Percentiles rank a stretch among this genome's conserved stretches.
Evolutionary conservation across 371 early-diverging fungal genomes (phyloP).

Genomic region (Apophysomyces elegans): DNA sequence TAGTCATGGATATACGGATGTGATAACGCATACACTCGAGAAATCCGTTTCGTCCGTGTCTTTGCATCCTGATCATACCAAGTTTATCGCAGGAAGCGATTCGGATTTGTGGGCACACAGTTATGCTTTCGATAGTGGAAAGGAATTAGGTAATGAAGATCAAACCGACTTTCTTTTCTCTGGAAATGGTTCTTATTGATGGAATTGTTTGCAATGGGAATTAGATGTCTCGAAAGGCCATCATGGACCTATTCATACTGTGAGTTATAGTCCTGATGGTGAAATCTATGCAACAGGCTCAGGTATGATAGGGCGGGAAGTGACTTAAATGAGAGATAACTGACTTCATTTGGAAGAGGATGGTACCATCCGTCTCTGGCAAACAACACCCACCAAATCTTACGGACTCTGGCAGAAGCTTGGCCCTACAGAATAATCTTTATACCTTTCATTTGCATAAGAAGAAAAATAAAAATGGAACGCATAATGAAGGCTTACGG

Average conservation of each 20-base stretch:
- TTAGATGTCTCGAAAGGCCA: slow-evolving; percentile 85
- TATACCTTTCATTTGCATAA: neutral
- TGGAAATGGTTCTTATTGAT: too few relatives aligned
- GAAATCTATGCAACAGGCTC: slow-evolving; percentile 89
- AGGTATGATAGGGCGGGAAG: slow-evolving; percentile 31
- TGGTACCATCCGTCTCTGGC: slow-evolving; percentile 81
- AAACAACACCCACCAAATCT: slow-evolving; percentile 68
- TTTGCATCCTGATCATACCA: slow-evolving; percentile 74
- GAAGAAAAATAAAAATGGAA: too few relatives aligned
- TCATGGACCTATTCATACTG: slow-evolving; percentile 86
- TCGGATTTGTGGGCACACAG: slow-evolving; percentile 82
- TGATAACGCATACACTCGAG: slow-evolving; percentile 44
- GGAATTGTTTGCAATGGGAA: neutral
- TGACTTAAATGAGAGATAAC: neutral
- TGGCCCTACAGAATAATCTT: neutral
- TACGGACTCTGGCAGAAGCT: slow-evolving; percentile 77
- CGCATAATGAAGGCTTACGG: too few relatives aligned
- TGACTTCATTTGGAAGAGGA: slow-evolving; percentile 55
- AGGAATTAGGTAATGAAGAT: slow-evolving; percentile 52
- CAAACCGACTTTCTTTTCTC: neutral
- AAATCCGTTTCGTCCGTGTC: slow-evolving; percentile 79
- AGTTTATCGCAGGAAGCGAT: slow-evolving; percentile 79
- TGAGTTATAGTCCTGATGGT: slow-evolving; percentile 90
- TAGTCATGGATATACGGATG: slow-evolving; percentile 32
- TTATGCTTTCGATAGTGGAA: slow-evolving; percentile 74